Conservation (phyloP, 23 red algal species). For the Gracilariopsis chorda region DNA sequence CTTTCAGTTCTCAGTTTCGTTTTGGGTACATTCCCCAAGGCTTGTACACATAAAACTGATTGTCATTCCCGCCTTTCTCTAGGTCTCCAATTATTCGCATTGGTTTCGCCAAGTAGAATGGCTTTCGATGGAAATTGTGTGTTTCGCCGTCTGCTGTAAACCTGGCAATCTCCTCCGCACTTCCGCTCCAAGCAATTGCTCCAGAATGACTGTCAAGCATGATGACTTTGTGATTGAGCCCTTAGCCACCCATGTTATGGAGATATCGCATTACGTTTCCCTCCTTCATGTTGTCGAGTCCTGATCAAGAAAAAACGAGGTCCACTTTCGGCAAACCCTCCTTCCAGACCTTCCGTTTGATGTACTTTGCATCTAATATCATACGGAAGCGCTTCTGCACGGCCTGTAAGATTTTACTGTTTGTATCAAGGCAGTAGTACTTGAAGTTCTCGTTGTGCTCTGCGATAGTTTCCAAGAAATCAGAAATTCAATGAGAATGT, state of each 20-base stretch:
- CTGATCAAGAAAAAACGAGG: constrained; percentile 36
- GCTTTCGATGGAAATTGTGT: not conserved
- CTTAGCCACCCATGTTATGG: not conserved
- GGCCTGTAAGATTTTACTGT: not conserved
- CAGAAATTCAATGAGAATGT: constrained; percentile 33
- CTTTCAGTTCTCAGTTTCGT: too few relatives aligned
- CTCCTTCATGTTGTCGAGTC: constrained; percentile 33
- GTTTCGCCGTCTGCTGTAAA: not conserved
- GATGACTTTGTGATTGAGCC: not conserved
- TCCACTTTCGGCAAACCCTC: constrained; percentile 12
- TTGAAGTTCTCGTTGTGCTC: not conserved
- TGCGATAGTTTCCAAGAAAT: not conserved
- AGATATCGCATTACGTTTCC: constrained; percentile 10
- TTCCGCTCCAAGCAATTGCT: not conserved
- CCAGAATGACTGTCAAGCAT: constrained; percentile 14
- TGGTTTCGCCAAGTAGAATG: constrained; percentile 19
- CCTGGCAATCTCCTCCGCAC: not conserved
- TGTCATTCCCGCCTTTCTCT: not conserved
- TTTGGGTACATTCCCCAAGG: not conserved
- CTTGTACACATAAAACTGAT: constrained; percentile 15
- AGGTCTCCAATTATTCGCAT: not conserved
- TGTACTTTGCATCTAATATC: not conserved
- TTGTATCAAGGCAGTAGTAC: constrained; percentile 31
- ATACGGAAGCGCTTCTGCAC: not conserved
- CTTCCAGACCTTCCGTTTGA: not conserved